These are phyloP conservation scores for Podospora appendiculata DNA, from an alignment of 495 filamentous ascomycete genomes.

Conservation along the genomic window DNA sequence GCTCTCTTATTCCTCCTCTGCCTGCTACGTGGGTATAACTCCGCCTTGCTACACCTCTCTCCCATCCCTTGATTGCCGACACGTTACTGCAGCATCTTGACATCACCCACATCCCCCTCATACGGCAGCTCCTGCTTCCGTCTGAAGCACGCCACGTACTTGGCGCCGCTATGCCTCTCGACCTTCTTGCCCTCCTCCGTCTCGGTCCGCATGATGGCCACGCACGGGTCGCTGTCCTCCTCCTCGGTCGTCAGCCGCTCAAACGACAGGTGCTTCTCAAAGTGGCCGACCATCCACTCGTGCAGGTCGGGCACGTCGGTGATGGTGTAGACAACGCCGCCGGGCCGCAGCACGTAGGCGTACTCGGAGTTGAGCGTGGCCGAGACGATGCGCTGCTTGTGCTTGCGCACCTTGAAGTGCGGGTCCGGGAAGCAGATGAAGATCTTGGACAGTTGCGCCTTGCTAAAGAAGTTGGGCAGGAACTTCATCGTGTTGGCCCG, in stretches of 20 bases:
- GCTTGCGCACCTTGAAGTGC: slow-evolving; percentile 95
- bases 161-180: slow-evolving; percentile 75
- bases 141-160: slow-evolving; percentile 80
- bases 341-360: slow-evolving; percentile 75
- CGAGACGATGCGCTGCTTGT: slow-evolving; percentile 93
- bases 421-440: slow-evolving; percentile 98
- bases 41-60: too few species aligned
- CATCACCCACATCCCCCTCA: neutral
- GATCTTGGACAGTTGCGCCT: slow-evolving; percentile 70
- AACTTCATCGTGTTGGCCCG: slow-evolving; percentile 98
- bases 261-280: slow-evolving; percentile 63
- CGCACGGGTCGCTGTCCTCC: slow-evolving; percentile 65
- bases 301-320: slow-evolving; percentile 95
- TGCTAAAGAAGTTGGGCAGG: slow-evolving; percentile 87
- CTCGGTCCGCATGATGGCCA: slow-evolving; percentile 70
- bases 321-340: slow-evolving; percentile 87
- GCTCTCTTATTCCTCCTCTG: too few species aligned
- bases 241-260: slow-evolving; percentile 57
- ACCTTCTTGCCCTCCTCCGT: slow-evolving; percentile 99
- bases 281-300: slow-evolving; percentile 84
- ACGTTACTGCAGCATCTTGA: too few species aligned
- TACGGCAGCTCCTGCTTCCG: slow-evolving; percentile 74
- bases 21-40: too few species aligned
- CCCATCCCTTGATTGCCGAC: too few species aligned
- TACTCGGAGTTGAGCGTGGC: slow-evolving; percentile 84